These are phyloP conservation scores for Corchorus capsularis DNA, from an alignment of 345 rosid genomes.

Conservation along the genomic window DNA sequence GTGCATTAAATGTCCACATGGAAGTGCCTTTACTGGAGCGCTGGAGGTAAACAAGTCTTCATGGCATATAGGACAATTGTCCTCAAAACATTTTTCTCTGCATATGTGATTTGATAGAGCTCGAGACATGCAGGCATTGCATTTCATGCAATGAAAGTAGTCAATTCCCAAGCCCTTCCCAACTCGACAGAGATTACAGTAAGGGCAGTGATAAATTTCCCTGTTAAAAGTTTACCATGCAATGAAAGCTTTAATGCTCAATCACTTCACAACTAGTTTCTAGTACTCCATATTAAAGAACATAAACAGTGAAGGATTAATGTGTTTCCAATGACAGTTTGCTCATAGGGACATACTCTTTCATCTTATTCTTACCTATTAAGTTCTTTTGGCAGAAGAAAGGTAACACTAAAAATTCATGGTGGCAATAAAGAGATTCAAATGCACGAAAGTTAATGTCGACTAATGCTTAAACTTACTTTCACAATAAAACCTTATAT, in stretches of 20 bases:
- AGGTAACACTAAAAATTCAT: neutral
- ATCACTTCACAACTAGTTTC: neutral
- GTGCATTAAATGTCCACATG: constrained; percentile 92
- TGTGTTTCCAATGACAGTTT: neutral
- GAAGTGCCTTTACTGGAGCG: constrained; percentile 70
- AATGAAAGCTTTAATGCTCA: too few relatives aligned
- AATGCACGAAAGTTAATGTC: neutral
- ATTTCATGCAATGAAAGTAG: constrained; percentile 87
- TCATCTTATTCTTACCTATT: constrained; percentile 9
- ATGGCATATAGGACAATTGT: constrained; percentile 82
- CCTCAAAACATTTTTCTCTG: constrained; percentile 72
- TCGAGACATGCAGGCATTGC: constrained; percentile 83
- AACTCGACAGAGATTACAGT: constrained; percentile 79
- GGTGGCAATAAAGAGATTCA: constrained; percentile 3
- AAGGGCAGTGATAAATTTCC: constrained; percentile 90
- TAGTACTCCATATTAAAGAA: neutral
- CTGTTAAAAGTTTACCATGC: constrained; percentile 40
- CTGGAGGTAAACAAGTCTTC: constrained; percentile 75
- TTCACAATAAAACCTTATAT: neutral
- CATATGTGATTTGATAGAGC: constrained; percentile 57
- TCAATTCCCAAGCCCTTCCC: constrained; percentile 86
- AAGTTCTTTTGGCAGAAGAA: neutral
- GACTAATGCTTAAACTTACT: neutral
- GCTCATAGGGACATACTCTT: neutral
- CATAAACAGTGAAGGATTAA: neutral